Evolutionary conservation across 768 basidiomycete species (phyloP).

Genomic region (Mycena galopus): DNA sequence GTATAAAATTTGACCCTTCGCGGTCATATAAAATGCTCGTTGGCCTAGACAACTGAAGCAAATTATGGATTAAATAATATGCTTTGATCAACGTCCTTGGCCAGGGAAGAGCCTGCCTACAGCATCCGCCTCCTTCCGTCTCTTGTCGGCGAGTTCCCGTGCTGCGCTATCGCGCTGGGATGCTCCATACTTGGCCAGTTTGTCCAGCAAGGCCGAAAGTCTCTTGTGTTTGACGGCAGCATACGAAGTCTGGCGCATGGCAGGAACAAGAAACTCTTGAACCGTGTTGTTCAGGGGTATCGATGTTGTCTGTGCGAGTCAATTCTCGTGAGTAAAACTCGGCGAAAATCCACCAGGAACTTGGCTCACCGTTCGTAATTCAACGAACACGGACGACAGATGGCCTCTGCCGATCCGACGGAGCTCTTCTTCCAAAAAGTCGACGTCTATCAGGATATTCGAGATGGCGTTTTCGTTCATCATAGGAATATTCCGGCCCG

Average conservation of each 20-base stretch:
- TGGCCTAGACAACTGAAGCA: constrained; percentile 54
- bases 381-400: constrained; percentile 79
- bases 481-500: constrained; percentile 77
- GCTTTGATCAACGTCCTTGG: constrained; percentile 63
- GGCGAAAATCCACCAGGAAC: constrained; percentile 9
- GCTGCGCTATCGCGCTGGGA: constrained; percentile 69
- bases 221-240: constrained; percentile 75
- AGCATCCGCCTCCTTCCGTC: constrained; percentile 83
- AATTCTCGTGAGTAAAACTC: no score
- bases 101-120: constrained; percentile 82
- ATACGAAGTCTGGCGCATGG: constrained; percentile 76
- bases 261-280: constrained; percentile 83
- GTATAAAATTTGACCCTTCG: constrained; percentile 47
- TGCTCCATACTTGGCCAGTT: constrained; percentile 77
- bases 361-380: constrained; percentile 78
- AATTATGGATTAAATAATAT: constrained; percentile 38
- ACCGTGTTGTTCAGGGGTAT: constrained; percentile 82
- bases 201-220: constrained; percentile 82
- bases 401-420: constrained; percentile 79
- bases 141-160: constrained; percentile 77
- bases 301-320: constrained; percentile 67
- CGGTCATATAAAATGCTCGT: constrained; percentile 46
- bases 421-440: constrained; percentile 91
- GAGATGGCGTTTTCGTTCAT: constrained; percentile 93
- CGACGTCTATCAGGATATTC: constrained; percentile 88